phyloP scores from a whole-genome alignment of 148 eudicot genomes.

The Arbutus unedo region DNA sequence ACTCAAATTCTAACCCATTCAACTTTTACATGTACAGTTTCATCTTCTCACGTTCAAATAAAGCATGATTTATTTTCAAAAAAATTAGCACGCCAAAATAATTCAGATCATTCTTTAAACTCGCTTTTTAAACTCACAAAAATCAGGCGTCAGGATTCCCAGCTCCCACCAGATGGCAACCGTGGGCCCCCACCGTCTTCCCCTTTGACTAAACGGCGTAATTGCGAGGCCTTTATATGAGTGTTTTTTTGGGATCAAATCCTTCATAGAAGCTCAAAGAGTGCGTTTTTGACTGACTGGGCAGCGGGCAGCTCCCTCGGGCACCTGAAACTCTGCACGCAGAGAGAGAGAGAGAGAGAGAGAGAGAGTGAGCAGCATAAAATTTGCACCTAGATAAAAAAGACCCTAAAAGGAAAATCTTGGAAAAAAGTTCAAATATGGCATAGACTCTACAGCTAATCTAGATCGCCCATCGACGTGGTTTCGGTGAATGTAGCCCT shows the following conservation, averaged over 20 bases:
- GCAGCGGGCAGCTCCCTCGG: constrained; percentile 5
- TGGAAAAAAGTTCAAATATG: not conserved
- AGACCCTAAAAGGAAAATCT: not conserved
- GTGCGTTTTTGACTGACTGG: not conserved
- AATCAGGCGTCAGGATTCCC: no score
- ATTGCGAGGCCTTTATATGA: no score
- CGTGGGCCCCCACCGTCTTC: not conserved
- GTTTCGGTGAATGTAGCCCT: not conserved
- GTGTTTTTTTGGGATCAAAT: no score
- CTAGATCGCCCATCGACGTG: constrained; percentile 14
- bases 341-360: not conserved
- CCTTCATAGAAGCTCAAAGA: no score
- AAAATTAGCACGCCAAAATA: no score
- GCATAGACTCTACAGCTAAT: not conserved
- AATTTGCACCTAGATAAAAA: not conserved
- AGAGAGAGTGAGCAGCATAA: not conserved
- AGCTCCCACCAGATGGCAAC: not conserved
- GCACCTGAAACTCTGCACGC: not conserved
- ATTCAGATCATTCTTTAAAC: no score
- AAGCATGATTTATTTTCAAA: no score
- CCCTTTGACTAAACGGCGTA: not conserved
- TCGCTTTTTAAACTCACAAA: no score
- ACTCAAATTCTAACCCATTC: no score
- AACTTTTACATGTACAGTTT: no score
- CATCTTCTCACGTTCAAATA: no score